Conservation (phyloP, 768 basidiomycete genomes). For the Dioszegia aurantiaca region DNA sequence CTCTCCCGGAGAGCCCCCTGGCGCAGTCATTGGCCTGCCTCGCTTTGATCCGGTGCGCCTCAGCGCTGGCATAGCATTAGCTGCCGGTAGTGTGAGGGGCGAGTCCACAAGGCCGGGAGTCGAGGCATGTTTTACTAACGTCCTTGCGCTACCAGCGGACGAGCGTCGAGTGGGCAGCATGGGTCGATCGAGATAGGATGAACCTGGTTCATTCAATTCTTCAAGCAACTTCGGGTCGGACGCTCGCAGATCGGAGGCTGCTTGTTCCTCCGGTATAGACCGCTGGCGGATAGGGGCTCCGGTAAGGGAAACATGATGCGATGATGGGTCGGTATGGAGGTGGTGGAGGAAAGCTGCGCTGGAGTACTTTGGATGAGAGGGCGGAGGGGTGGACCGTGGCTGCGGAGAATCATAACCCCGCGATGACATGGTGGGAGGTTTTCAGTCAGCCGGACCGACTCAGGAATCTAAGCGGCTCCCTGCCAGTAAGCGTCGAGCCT, state of each 20-base stretch:
- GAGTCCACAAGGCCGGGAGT: conserved; percentile 2
- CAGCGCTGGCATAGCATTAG: conserved; percentile 7
- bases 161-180: conserved; percentile 7
- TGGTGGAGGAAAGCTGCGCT: conserved; percentile 48
- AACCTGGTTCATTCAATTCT: neutral
- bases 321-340: conserved; percentile 47
- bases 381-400: neutral
- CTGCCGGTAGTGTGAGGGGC: neutral
- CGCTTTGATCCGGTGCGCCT: conserved; percentile 19
- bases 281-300: conserved; percentile 10
- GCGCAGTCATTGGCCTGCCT: conserved; percentile 38
- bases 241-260: neutral
- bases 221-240: neutral
- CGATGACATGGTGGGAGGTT: too few species aligned
- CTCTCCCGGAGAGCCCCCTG: conserved; percentile 14
- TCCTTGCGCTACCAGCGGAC: neutral
- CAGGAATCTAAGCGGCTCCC: too few species aligned
- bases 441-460: too few species aligned
- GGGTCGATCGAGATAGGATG: conserved; percentile 3
- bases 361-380: conserved; percentile 17
- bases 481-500: too few species aligned
- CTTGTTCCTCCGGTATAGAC: neutral
- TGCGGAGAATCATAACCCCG: too few species aligned
- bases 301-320: conserved; percentile 47
- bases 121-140: neutral